phyloP scores from a whole-genome alignment of 1,139 yeast genomes.

The Pichia sp. region DNA sequence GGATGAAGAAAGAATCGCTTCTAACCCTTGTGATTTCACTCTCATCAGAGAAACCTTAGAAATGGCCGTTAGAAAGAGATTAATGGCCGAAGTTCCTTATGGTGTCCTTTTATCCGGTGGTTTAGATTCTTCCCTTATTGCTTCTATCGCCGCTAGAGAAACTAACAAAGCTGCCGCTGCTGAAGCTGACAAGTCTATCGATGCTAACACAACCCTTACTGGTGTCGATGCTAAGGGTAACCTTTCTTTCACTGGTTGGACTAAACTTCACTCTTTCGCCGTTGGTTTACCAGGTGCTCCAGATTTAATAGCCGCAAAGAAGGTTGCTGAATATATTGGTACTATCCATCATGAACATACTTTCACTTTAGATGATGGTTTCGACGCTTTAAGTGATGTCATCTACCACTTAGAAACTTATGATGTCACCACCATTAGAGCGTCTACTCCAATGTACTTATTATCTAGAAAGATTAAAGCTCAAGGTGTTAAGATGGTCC shows the following conservation, averaged over 20 bases:
- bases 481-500: conserved; percentile 98
- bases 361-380: conserved; percentile 93
- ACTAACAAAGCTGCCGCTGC: conserved; percentile 71
- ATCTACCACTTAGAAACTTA: conserved; percentile 95
- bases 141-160: conserved; percentile 96
- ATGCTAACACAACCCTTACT: conserved; percentile 65
- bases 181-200: conserved; percentile 41
- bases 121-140: conserved; percentile 92
- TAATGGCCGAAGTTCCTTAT: conserved; percentile 99
- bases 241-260: conserved; percentile 76
- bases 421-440: conserved; percentile 98
- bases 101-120: conserved; percentile 98
- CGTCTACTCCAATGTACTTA: conserved; percentile 98
- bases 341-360: conserved; percentile 98
- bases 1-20: conserved; percentile 75
- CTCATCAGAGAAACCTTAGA: conserved; percentile 79
- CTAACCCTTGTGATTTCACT: conserved; percentile 68
- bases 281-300: conserved; percentile 98
- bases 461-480: conserved; percentile 97
- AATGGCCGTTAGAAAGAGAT: conserved; percentile 95
- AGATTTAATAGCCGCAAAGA: conserved; percentile 93
- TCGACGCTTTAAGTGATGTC: conserved; percentile 93
- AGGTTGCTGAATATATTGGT: conserved; percentile 94
- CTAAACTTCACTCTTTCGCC: conserved; percentile 92
- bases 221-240: conserved; percentile 92